These are phyloP conservation scores for Xylariaceae sp. DNA, from an alignment of 2,329 filamentous ascomycete genomes.

Conservation along the genomic window DNA sequence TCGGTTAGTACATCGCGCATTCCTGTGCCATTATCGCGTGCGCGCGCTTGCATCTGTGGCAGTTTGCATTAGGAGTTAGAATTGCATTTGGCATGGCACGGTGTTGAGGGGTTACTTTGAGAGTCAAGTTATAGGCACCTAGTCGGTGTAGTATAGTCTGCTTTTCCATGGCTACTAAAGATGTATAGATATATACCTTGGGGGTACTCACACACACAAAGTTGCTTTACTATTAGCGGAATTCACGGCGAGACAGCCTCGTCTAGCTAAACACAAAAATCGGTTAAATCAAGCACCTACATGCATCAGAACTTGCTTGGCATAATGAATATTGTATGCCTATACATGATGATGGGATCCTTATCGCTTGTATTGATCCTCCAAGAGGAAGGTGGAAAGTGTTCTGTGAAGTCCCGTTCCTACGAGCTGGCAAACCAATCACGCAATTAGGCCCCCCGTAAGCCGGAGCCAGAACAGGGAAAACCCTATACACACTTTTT, in stretches of 20 bases:
- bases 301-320: not conserved
- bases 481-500: not conserved
- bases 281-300: not conserved
- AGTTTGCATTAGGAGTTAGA: constrained; percentile 6
- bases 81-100: constrained; percentile 20
- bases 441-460: not conserved
- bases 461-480: not conserved
- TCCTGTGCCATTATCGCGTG: not conserved
- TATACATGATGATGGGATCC: not conserved
- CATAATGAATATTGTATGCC: not conserved
- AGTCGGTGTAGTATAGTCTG: constrained; percentile 2
- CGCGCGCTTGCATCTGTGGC: not conserved
- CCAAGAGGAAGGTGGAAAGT: not conserved
- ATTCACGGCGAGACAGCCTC: not conserved
- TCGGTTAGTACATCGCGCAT: not conserved
- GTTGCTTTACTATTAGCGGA: not conserved
- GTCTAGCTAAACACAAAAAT: no score
- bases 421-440: not conserved
- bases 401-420: not conserved
- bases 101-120: constrained; percentile 24
- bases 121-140: not conserved
- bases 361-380: not conserved
- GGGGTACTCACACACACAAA: constrained; percentile 4
- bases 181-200: constrained; percentile 7
- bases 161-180: constrained; percentile 3